Evolutionary conservation across 306 rosid species (phyloP).

Genomic region (Macrotyloma uniflorum): DNA sequence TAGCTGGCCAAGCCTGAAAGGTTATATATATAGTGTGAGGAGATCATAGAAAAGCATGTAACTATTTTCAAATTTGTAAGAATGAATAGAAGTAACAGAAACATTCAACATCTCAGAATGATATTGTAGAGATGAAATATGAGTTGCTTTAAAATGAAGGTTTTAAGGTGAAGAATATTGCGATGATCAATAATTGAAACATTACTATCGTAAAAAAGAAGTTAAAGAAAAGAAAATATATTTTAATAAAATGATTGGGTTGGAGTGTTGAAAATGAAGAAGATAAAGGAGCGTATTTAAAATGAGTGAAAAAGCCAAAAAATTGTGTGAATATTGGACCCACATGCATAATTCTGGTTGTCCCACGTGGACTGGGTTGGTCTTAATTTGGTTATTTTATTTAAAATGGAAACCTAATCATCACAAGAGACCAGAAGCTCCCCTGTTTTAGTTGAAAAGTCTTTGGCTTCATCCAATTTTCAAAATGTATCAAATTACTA

Average conservation of each 20-base stretch:
- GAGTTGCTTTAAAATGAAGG: background rate
- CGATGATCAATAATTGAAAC: slow-evolving; percentile 10
- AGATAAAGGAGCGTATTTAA: no score
- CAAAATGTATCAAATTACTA: background rate
- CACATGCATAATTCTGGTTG: no score
- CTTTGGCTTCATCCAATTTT: background rate
- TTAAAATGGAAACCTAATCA: background rate
- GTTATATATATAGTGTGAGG: background rate
- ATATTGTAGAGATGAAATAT: no score
- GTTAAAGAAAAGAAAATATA: background rate
- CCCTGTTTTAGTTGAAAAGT: background rate
- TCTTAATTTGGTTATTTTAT: background rate
- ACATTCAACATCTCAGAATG: no score
- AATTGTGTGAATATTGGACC: background rate
- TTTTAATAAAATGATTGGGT: background rate
- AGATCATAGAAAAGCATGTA: background rate
- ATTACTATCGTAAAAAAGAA: background rate
- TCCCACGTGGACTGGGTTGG: background rate
- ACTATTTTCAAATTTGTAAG: background rate
- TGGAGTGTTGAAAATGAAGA: slow-evolving; percentile 10
- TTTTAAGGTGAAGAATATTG: background rate
- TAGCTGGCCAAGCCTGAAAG: background rate
- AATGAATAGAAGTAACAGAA: background rate
- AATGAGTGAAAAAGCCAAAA: background rate
- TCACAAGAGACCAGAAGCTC: background rate